A percentile compares a stretch with the other conserved stretches of the same genome.
Conservation (phyloP, 805 yeast genomes). For the Zygosaccharomyces kombuchaensis region DNA sequence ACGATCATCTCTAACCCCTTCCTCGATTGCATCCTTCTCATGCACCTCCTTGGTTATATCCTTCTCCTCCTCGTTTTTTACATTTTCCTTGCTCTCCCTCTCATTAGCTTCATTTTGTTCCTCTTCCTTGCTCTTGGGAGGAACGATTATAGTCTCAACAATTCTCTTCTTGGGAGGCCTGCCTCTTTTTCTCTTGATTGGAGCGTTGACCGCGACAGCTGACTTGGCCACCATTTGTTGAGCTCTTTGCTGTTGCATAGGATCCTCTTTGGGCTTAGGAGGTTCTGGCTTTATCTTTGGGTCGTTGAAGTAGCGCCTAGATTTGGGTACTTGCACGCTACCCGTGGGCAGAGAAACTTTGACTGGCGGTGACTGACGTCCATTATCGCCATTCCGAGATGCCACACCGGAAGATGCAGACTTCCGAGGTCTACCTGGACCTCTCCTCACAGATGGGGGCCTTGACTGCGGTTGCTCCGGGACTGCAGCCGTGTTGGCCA, state of each 20-base stretch:
- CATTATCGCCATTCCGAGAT: constrained; percentile 2
- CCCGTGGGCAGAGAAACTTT: constrained; percentile 30
- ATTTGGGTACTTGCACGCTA: constrained; percentile 28
- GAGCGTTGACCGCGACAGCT: constrained; percentile 4
- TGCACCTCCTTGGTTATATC: constrained; percentile 36
- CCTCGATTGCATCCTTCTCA: constrained; percentile 55
- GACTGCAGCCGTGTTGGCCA: background rate
- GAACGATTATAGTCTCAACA: constrained; percentile 27
- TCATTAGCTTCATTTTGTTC: constrained; percentile 16
- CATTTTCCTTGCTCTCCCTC: constrained; percentile 8
- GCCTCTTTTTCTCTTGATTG: constrained; percentile 30
- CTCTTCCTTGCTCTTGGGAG: constrained; percentile 21
- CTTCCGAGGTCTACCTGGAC: constrained; percentile 36
- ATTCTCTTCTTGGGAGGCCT: constrained; percentile 35
- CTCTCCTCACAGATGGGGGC: constrained; percentile 21
- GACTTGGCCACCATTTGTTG: background rate
- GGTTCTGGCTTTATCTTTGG: constrained; percentile 19
- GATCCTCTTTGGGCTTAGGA: constrained; percentile 4
- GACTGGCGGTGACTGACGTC: constrained; percentile 8
- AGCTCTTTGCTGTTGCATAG: background rate
- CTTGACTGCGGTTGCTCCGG: constrained; percentile 8
- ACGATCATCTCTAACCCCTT: constrained; percentile 45
- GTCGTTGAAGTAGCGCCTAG: constrained; percentile 31
- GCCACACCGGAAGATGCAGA: constrained; percentile 13
- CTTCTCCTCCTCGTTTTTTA: constrained; percentile 13